Evolutionary conservation across 164 flowering plant species (phyloP).

Genomic region (Macadamia tetraphylla): DNA sequence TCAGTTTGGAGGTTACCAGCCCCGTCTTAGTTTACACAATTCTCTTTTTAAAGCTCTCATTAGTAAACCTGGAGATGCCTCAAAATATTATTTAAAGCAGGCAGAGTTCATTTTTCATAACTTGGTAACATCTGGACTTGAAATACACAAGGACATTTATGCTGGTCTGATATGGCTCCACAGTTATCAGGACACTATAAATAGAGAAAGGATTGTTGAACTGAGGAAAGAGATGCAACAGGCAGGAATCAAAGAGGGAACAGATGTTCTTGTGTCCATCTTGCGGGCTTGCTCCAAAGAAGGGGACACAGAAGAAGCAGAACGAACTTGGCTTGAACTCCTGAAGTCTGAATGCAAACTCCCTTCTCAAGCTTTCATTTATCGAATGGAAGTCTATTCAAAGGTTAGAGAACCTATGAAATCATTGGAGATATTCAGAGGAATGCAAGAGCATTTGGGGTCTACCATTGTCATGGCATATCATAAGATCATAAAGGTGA

Average conservation of each 20-base stretch:
- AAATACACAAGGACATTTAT: constrained; percentile 69
- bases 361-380: constrained; percentile 70
- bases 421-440: constrained; percentile 62
- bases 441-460: constrained; percentile 43
- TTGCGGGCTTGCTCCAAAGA: constrained; percentile 75
- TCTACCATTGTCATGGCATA: constrained; percentile 50
- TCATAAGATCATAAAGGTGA: constrained; percentile 75
- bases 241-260: constrained; percentile 58
- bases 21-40: constrained; percentile 80
- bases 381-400: constrained; percentile 74
- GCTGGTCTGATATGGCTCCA: constrained; percentile 89
- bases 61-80: constrained; percentile 50
- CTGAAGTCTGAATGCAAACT: constrained; percentile 26
- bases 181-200: constrained; percentile 76
- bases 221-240: constrained; percentile 56
- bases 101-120: constrained; percentile 90
- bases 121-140: constrained; percentile 58
- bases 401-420: constrained; percentile 53
- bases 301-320: constrained; percentile 75
- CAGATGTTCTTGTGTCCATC: constrained; percentile 69
- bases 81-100: constrained; percentile 68
- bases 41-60: constrained; percentile 77
- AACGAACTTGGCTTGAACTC: constrained; percentile 64
- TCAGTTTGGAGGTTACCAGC: constrained; percentile 81
- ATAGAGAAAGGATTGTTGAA: constrained; percentile 53